Conservation (phyloP, 768 basidiomycete genomes). For the Termitomyces sp. region DNA sequence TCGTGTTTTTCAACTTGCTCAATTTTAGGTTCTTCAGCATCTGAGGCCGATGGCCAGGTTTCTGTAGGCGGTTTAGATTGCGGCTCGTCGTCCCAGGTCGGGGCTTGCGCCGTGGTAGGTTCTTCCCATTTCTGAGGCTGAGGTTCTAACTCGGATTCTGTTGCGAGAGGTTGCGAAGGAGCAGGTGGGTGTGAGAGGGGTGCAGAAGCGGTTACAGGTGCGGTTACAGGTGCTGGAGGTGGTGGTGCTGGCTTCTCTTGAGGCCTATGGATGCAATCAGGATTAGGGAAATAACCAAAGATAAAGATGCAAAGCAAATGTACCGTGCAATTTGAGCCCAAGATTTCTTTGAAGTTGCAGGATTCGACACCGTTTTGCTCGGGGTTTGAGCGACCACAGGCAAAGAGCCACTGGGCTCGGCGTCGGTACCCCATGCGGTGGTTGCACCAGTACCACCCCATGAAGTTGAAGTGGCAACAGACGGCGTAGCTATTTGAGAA, state of each 20-base stretch:
- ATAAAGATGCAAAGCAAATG: conserved; percentile 16
- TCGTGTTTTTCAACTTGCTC: conserved; percentile 21
- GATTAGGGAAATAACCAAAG: conserved; percentile 3
- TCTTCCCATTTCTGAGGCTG: conserved; percentile 58
- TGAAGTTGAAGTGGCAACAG: conserved; percentile 24
- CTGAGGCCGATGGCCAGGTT: conserved; percentile 28
- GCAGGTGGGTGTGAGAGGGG: conserved; percentile 20
- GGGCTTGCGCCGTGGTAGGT: conserved; percentile 63
- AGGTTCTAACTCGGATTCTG: conserved; percentile 29
- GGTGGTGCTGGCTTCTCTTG: conserved; percentile 58
- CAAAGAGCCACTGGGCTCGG: conserved; percentile 33
- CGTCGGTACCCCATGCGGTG: conserved; percentile 29
- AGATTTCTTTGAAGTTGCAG: conserved; percentile 72
- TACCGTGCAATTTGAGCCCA: conserved; percentile 86
- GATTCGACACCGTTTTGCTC: conserved; percentile 39
- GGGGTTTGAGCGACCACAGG: conserved; percentile 22
- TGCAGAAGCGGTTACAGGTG: conserved; percentile 22
- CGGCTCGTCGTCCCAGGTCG: conserved; percentile 70
- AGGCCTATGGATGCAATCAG: conserved; percentile 31
- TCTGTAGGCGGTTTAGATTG: conserved; percentile 32
- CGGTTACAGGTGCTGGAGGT: conserved; percentile 29
- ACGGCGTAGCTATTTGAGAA: conserved; percentile 27
- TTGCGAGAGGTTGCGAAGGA: conserved; percentile 29
- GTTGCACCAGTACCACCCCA: conserved; percentile 25
- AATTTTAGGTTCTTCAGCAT: conserved; percentile 15